These are phyloP conservation scores for Sporothrix globosa DNA, from an alignment of 2,329 filamentous ascomycete species.

Conservation along the genomic window DNA sequence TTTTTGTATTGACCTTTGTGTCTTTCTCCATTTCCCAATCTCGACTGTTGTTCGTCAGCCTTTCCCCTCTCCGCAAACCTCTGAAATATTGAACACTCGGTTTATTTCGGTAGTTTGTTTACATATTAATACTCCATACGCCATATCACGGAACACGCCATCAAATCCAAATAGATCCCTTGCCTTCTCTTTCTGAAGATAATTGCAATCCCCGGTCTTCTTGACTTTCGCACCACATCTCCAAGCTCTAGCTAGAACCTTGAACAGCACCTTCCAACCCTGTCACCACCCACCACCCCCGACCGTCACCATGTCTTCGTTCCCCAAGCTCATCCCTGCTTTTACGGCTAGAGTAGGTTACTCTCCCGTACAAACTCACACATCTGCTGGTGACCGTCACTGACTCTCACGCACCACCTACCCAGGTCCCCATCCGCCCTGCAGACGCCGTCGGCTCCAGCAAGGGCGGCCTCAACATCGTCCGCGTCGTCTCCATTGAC, in stretches of 20 bases:
- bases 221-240: background rate
- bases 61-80: background rate
- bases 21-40: background rate
- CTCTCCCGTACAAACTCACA: background rate
- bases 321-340: conserved; percentile 48
- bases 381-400: background rate
- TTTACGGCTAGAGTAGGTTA: conserved; percentile 45
- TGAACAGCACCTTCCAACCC: background rate
- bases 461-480: conserved; percentile 42
- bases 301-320: conserved; percentile 43
- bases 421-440: conserved; percentile 40
- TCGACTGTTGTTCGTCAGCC: background rate
- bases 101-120: background rate
- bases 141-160: background rate
- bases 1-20: background rate
- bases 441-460: conserved; percentile 41
- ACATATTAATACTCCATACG: background rate
- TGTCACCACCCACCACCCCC: background rate
- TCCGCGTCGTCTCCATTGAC: conserved; percentile 38
- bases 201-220: background rate
- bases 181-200: background rate
- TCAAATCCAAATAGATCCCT: background rate
- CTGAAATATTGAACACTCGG: no score
- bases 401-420: background rate
- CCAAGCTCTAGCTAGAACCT: background rate